A percentile compares a stretch with the other conserved stretches of the same genome.
phyloP scores from a whole-genome alignment of 2,329 filamentous ascomycete genomes.

The Aspergillus melleus region DNA sequence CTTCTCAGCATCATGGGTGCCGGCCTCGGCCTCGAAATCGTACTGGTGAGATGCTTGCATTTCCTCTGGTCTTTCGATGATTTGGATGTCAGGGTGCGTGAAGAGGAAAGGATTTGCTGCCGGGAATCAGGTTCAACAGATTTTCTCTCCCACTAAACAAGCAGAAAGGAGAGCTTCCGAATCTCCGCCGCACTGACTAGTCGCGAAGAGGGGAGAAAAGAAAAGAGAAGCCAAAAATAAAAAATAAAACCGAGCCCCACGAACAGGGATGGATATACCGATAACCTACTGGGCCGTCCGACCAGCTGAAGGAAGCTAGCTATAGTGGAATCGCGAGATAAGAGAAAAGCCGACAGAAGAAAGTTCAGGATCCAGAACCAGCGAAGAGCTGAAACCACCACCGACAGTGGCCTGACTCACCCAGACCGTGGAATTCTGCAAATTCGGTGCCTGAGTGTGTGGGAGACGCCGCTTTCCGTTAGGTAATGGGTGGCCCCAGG shows the following conservation, averaged over 20 bases:
- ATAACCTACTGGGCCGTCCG: not conserved
- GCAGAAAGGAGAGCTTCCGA: not conserved
- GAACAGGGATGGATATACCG: not conserved
- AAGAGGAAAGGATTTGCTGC: not conserved
- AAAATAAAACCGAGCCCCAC: not conserved
- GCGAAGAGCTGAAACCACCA: not conserved
- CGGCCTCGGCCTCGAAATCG: not conserved
- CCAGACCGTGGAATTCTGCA: not conserved
- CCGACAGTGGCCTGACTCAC: not conserved
- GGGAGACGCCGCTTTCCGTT: not conserved
- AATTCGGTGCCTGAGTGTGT: not conserved
- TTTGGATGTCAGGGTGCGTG: not conserved
- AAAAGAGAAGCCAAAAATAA: not conserved
- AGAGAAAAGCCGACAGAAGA: not conserved
- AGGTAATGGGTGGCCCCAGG: not conserved
- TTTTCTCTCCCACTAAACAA: not conserved
- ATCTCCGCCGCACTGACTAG: not conserved
- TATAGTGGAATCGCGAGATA: not conserved
- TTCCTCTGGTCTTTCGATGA: not conserved
- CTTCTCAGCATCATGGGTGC: conserved; percentile 15
- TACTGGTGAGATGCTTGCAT: not conserved
- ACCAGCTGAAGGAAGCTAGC: not conserved
- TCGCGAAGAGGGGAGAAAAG: not conserved
- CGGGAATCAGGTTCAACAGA: not conserved
- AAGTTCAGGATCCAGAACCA: not conserved